Base-by-base conservation (phyloP, 1,139 yeast species). In the Hansenula anomala region DNA sequence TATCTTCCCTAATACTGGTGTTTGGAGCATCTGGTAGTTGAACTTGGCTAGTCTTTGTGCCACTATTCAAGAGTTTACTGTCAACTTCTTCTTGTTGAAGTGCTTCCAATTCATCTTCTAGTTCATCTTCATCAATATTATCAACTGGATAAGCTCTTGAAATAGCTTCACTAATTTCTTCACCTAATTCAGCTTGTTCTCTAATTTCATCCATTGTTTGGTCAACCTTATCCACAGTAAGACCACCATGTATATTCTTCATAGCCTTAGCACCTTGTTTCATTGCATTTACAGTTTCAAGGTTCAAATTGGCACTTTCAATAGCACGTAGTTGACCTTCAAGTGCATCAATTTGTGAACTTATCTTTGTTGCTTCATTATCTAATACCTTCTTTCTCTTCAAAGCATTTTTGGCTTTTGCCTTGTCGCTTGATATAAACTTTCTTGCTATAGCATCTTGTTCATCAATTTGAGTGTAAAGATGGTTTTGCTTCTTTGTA, bases 221-320 rank as follows among this genome's bases (percentile, higher is more conserved):
- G 61, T 92, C 98, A 35, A 92, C 97, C 68, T 89, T 90, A 63
- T 92, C 98, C 42, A 92, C 89, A 61, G 90, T 85, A 71, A 92
- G 81, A 56, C 90, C 96, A 47, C 90, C 92, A 61, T 92, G 97
- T 56, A 92, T 92, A 56, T 85, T 87, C 63, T 90, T 89, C 96
- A 92, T 88, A 36, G 97, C 98, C 57, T 74, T 75, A 11, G 98
- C 95, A 47, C 97, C 97, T 63, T 89, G 95, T 64, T 90, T 85
- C 97, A 92, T 92, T 40, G 96, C 96, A 75, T 87, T 87, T 96
- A 94, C 86, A 28, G 98, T 92, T 68, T 94, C 98, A 64, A 86
- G 72, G 70, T 92, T 92, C 78, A 92, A 76, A 69, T 90, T 90
- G 42, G 98, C 98, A 40, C 86, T 78, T 66, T 92, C 98, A 45